These are phyloP conservation scores for Alternaria gaisen DNA, from an alignment of 2,329 filamentous ascomycete species.

Conservation along the genomic window DNA sequence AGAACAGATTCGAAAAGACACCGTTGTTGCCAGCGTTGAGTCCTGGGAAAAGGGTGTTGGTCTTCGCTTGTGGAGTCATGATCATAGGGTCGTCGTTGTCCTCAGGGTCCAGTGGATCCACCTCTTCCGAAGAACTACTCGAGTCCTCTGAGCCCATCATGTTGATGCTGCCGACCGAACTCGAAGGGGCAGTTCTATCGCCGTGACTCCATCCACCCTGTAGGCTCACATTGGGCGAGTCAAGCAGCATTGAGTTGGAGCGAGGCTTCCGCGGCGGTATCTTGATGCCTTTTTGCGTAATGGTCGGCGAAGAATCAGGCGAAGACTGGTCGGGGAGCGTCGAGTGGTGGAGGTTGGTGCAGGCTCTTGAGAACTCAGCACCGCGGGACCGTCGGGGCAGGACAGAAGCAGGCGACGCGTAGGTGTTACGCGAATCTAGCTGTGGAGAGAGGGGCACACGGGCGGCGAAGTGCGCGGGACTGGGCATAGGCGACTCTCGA, in stretches of 20 bases:
- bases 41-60: slow-evolving; percentile 56
- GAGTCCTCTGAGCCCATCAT: slow-evolving; percentile 83
- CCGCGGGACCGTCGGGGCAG: slow-evolving; percentile 88
- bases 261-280: slow-evolving; percentile 65
- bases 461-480: slow-evolving; percentile 62
- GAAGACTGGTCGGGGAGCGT: slow-evolving; percentile 88
- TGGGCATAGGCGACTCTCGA: slow-evolving; percentile 57
- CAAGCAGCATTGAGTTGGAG: slow-evolving; percentile 56
- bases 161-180: slow-evolving; percentile 81
- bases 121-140: slow-evolving; percentile 69
- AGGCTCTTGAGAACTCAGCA: slow-evolving; percentile 90
- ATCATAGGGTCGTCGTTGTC: slow-evolving; percentile 74
- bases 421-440: slow-evolving; percentile 83
- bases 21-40: slow-evolving; percentile 56
- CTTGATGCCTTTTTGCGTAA: slow-evolving; percentile 72
- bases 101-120: slow-evolving; percentile 59
- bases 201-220: slow-evolving; percentile 71
- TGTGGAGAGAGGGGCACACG: slow-evolving; percentile 81
- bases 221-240: slow-evolving; percentile 70
- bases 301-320: slow-evolving; percentile 88
- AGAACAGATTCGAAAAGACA: slow-evolving; percentile 72
- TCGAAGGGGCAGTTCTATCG: slow-evolving; percentile 63
- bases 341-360: slow-evolving; percentile 94
- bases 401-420: slow-evolving; percentile 82
- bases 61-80: slow-evolving; percentile 81